Evolutionary conservation across 2,329 filamentous ascomycete species (phyloP), one percentile per base, ranked within the genome.

Genomic region (Colletotrichum sp.): DNA sequence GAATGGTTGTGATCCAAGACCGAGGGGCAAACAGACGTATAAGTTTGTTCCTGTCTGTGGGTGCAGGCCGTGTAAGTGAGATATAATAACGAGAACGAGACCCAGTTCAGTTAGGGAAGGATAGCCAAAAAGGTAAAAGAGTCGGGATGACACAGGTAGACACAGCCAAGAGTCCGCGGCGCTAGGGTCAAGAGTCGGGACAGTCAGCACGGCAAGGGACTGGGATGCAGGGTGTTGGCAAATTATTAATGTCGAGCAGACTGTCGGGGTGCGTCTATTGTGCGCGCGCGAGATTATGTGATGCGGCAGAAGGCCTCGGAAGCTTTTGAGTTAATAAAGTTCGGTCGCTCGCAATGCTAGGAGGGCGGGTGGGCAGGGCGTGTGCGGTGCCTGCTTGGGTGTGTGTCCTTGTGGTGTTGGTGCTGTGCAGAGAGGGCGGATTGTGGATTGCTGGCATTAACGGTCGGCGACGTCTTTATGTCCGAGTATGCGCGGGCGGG

Each of bases 381-480:
- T 65, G 67, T 52, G 69, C 36, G n/a, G 26, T 16, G 70, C 6
- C 21, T 30, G 36, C 36, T 60, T 44, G 60, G 60, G 28, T 52
- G 76, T 36, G 71, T 73, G 72, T 77, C 28, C 78, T 55, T 72
- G 67, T 59, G 8, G 74, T 64, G 44, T 21, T 49, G 62, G 28
- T 57, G 44, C 44, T 68, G 52, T 44, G 55, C 39, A 44, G 73
- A 52, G 60, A 44, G 73, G 39, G 60, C 71, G 63, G 60, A 55
- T 49, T 30, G 52, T 62, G 65, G 64, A 44, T 70, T 70, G 62
- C 69, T 78, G 79, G 77, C 63, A 72, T 66, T 75, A 83, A 77
- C 72, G 64, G 79, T 85, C 83, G 83, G 84, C 81, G 78, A 80
- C 80, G 80, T 84, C 79, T 83, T 85, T 86, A 85, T 86, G 84